These are phyloP conservation scores for Coniochaeta sp. DNA, from an alignment of 2,329 filamentous ascomycete species.

Conservation along the genomic window DNA sequence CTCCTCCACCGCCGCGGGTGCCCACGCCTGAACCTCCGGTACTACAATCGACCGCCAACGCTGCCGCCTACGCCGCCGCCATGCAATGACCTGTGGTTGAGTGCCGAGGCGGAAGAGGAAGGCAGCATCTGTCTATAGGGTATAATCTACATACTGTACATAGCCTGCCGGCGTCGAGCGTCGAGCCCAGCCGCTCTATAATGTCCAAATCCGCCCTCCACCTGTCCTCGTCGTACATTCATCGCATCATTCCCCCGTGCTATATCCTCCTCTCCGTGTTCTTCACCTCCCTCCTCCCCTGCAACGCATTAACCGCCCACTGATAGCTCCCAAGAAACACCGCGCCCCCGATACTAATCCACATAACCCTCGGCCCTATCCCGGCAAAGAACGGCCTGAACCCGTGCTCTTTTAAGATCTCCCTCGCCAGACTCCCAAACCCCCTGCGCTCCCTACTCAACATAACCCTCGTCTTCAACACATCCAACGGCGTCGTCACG, in stretches of 20 bases:
- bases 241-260: not conserved
- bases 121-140: conserved; percentile 5
- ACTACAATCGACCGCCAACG: not conserved
- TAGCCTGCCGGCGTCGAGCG: too few relatives aligned
- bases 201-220: not conserved
- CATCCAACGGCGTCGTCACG: conserved; percentile 87
- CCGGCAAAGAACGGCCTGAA: conserved; percentile 66
- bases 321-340: conserved; percentile 94
- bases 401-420: conserved; percentile 60
- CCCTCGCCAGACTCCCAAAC: conserved; percentile 50
- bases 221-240: too few relatives aligned
- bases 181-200: not conserved
- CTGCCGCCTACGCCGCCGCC: conserved; percentile 4
- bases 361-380: conserved; percentile 75
- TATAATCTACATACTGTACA: conserved; percentile 8
- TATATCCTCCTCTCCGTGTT: not conserved
- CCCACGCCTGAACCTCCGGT: not conserved
- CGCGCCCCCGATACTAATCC: conserved; percentile 91
- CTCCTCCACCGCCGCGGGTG: conserved; percentile 12
- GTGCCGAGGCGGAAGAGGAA: not conserved
- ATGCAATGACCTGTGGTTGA: not conserved
- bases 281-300: conserved; percentile 22
- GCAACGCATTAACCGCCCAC: conserved; percentile 72
- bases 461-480: conserved; percentile 97
- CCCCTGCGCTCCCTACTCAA: conserved; percentile 63